Evolutionary conservation across 129 eudicot genomes (phyloP).

Genomic region (Ambrosia artemisiifolia): DNA sequence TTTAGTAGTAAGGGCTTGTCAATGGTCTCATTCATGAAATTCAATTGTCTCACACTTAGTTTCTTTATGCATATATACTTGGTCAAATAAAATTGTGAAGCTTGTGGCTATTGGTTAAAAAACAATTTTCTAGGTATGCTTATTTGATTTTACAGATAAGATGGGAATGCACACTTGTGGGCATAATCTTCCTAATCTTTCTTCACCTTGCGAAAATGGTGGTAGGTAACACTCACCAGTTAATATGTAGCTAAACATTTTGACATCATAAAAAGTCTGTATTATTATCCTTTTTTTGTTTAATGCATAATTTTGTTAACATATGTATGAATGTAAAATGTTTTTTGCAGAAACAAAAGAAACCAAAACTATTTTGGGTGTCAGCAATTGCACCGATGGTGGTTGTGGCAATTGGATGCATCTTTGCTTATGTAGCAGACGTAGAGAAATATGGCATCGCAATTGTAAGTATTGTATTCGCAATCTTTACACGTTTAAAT

Average conservation of each 20-base stretch:
- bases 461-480: constrained; percentile 41
- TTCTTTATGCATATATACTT: too few species aligned
- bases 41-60: too few species aligned
- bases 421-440: constrained; percentile 53
- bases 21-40: not conserved
- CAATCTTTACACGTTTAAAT: not conserved
- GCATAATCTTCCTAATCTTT: constrained; percentile 52
- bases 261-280: too few species aligned
- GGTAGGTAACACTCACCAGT: constrained; percentile 38
- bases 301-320: not conserved
- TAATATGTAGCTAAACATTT: too few species aligned
- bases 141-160: constrained; percentile 45
- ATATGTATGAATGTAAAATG: not conserved
- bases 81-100: too few species aligned
- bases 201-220: constrained; percentile 63
- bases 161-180: constrained; percentile 70
- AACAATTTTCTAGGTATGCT: not conserved
- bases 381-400: constrained; percentile 77
- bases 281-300: not conserved
- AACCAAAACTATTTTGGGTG: constrained; percentile 75
- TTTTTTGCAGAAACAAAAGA: constrained; percentile 60
- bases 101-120: too few species aligned
- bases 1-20: too few species aligned
- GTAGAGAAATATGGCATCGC: constrained; percentile 66
- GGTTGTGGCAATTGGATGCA: constrained; percentile 54